These are phyloP conservation scores for Thamnidium elegans DNA, from an alignment of 192 early-diverging fungal species.

Conservation along the genomic window DNA sequence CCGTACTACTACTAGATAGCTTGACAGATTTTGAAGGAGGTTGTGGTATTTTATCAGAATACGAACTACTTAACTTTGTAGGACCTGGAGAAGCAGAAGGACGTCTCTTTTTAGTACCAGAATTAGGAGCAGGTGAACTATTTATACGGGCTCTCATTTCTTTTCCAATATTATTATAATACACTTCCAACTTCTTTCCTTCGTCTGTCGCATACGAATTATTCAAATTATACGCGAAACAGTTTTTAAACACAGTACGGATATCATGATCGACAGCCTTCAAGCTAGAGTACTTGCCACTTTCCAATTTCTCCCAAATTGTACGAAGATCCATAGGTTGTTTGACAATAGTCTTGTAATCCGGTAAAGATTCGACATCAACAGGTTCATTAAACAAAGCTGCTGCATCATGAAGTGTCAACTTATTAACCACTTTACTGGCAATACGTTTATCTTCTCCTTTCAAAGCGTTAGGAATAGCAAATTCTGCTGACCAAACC, in stretches of 20 bases:
- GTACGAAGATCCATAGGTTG: conserved; percentile 74
- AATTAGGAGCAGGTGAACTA: neutral
- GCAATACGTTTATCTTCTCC: conserved; percentile 30
- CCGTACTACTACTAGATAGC: too few relatives aligned
- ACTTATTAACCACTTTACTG: conserved; percentile 38
- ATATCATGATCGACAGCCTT: conserved; percentile 57
- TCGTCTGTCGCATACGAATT: conserved; percentile 51
- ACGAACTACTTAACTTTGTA: neutral
- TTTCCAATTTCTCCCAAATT: conserved; percentile 53
- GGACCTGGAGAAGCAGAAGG: neutral
- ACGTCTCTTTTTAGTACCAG: neutral
- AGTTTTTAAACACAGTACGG: conserved; percentile 60
- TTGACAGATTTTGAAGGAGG: neutral
- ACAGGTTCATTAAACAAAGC: conserved; percentile 68
- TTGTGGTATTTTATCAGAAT: neutral
- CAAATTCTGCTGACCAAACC: conserved; percentile 24
- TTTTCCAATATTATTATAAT: conserved; percentile 32
- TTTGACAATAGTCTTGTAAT: conserved; percentile 64
- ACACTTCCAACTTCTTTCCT: conserved; percentile 47
- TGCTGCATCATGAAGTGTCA: conserved; percentile 55
- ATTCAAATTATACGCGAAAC: conserved; percentile 59
- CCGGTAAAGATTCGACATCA: conserved; percentile 61
- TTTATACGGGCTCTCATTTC: conserved; percentile 9
- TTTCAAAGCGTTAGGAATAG: conserved; percentile 18
- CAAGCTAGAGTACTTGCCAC: conserved; percentile 46